phyloP scores from a whole-genome alignment of 305 asterid species.

The Plantago lanceolata region DNA sequence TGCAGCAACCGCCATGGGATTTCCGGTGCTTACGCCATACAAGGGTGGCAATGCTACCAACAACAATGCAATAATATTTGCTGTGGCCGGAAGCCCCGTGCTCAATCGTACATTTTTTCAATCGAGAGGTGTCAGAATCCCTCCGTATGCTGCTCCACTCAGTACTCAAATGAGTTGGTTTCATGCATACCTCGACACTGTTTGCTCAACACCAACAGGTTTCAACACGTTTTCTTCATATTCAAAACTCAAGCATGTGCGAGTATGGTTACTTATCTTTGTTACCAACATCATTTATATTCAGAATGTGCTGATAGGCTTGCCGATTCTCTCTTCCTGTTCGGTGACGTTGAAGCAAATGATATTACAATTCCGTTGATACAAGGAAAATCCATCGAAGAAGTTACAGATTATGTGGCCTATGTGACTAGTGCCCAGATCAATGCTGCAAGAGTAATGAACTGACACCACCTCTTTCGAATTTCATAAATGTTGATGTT shows the following conservation, averaged over 20 bases:
- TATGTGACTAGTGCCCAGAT: background rate
- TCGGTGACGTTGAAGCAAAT: constrained; percentile 1
- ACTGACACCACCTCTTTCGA: background rate
- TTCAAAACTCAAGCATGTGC: background rate
- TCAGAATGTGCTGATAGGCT: background rate
- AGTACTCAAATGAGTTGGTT: constrained; percentile 6
- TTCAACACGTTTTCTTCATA: background rate
- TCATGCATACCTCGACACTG: background rate
- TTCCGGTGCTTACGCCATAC: constrained; percentile 1
- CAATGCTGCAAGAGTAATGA: constrained; percentile 6
- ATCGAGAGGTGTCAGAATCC: background rate
- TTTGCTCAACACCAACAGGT: constrained; percentile 12
- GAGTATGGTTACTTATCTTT: background rate
- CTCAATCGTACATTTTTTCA: background rate
- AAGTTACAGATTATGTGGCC: background rate
- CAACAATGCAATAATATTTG: background rate
- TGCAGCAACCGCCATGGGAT: constrained; percentile 3
- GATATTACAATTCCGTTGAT: background rate
- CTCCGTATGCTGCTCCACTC: background rate
- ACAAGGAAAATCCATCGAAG: background rate
- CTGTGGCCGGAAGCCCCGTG: constrained; percentile 14
- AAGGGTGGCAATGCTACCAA: background rate
- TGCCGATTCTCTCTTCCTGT: background rate
- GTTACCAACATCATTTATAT: background rate
- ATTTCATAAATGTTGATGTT: too few species aligned